phyloP scores from a whole-genome alignment of 345 rosid species.

The Eucalyptus viminalis region DNA sequence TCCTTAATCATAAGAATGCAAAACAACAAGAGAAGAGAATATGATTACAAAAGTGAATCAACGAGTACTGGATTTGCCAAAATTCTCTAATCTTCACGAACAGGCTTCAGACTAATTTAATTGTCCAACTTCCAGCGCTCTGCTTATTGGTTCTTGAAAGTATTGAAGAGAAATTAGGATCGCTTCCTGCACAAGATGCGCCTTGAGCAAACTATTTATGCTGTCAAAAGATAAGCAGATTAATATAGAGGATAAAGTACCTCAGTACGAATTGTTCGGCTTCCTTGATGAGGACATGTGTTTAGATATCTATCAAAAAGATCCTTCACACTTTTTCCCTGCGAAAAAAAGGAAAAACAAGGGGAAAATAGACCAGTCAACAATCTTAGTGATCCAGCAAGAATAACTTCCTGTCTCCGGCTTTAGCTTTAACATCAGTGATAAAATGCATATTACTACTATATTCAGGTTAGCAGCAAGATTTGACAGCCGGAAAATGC shows the following conservation, averaged over 20 bases:
- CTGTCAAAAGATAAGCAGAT: not conserved
- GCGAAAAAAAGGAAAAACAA: not conserved
- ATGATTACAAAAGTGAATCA: not conserved
- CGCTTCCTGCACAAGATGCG: slow-evolving; percentile 40
- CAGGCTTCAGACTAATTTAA: not conserved
- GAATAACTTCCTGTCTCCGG: not conserved
- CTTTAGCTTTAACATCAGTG: not conserved
- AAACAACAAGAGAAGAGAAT: not conserved
- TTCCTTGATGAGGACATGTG: slow-evolving; percentile 88
- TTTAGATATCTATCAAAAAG: slow-evolving; percentile 67
- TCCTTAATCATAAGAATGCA: not conserved
- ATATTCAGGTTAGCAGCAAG: not conserved
- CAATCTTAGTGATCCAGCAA: not conserved
- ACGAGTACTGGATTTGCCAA: not conserved
- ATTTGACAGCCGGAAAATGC: not conserved
- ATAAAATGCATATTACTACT: not conserved
- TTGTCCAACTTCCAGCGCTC: slow-evolving; percentile 25
- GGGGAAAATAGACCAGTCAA: not conserved
- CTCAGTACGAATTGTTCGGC: slow-evolving; percentile 90
- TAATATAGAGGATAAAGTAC: slow-evolving; percentile 6
- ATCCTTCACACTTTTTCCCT: slow-evolving; percentile 53
- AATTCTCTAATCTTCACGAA: not conserved
- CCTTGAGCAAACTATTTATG: not conserved
- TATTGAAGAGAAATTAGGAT: slow-evolving; percentile 81
- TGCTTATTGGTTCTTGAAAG: slow-evolving; percentile 67